Evolutionary conservation across 805 yeast species (phyloP).

Genomic region (Zygosaccharomyces bailii): DNA sequence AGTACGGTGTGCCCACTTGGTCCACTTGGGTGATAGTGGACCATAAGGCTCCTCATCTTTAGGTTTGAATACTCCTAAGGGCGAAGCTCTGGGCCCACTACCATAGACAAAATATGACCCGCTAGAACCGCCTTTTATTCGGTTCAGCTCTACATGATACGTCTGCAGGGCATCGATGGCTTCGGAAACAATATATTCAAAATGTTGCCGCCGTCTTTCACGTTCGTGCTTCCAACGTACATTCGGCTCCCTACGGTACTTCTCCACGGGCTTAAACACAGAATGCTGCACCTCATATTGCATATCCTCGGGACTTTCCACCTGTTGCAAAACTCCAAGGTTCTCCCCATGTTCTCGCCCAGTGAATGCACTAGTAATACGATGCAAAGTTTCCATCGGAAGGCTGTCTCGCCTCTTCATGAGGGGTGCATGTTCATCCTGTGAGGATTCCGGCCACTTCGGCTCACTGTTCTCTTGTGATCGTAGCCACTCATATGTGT

Average conservation of each 20-base stretch:
- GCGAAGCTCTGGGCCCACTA: constrained; percentile 22
- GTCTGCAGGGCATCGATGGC: constrained; percentile 46
- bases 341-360: constrained; percentile 3
- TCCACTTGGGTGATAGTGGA: constrained; percentile 73
- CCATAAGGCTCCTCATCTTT: constrained; percentile 82
- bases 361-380: constrained; percentile 8
- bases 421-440: constrained; percentile 1
- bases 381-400: neutral
- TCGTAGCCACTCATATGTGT: constrained; percentile 25
- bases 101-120: constrained; percentile 62
- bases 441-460: constrained; percentile 1
- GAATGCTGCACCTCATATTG: constrained; percentile 51
- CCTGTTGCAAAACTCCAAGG: constrained; percentile 7
- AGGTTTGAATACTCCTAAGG: constrained; percentile 67
- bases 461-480: constrained; percentile 14
- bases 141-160: constrained; percentile 43
- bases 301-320: constrained; percentile 9
- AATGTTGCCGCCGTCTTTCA: constrained; percentile 9
- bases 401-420: neutral
- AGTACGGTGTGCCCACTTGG: constrained; percentile 73
- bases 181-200: constrained; percentile 37
- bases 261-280: constrained; percentile 47
- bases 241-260: constrained; percentile 11
- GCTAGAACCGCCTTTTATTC: constrained; percentile 64
- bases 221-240: constrained; percentile 3